phyloP scores from a whole-genome alignment of 495 filamentous ascomycete genomes.

The Annulohypoxylon bovei region DNA sequence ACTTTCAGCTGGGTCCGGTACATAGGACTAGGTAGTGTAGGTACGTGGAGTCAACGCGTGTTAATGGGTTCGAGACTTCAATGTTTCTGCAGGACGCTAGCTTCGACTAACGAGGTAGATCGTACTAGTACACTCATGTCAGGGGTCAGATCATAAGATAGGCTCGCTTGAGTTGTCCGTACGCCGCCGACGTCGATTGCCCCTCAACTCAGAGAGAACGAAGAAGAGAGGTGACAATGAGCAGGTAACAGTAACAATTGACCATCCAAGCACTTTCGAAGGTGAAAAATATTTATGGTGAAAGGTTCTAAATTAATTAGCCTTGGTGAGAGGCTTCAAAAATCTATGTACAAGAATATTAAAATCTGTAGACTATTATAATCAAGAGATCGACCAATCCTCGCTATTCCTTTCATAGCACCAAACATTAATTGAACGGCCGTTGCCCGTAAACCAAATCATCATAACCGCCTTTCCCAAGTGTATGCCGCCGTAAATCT shows the following conservation, averaged over 20 bases:
- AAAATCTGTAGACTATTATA: conserved; percentile 14
- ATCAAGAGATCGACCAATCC: conserved; percentile 19
- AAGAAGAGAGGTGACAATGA: background rate
- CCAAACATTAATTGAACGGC: conserved; percentile 16
- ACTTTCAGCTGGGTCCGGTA: background rate
- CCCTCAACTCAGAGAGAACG: background rate
- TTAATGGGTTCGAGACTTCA: background rate
- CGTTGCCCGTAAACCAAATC: conserved; percentile 14
- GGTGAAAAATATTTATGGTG: background rate
- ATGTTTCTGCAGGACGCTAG: conserved; percentile 17
- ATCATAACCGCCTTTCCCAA: background rate
- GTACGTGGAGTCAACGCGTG: conserved; percentile 16
- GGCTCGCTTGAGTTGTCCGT: conserved; percentile 10
- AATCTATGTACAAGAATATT: conserved; percentile 35
- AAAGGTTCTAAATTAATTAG: conserved; percentile 25
- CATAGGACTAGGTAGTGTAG: conserved; percentile 17
- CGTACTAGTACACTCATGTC: background rate
- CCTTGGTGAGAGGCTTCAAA: conserved; percentile 14
- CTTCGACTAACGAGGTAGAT: background rate
- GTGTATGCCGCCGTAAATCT: conserved; percentile 8
- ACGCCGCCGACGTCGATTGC: background rate
- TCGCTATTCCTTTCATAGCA: conserved; percentile 4
- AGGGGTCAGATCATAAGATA: conserved; percentile 14
- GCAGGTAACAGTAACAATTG: background rate
- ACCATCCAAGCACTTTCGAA: background rate